A percentile compares a stretch with the other conserved stretches of the same genome.
These are phyloP conservation scores for Phytophthora kernoviae DNA, from an alignment of 352 stramenopile genomes.

Conservation along the genomic window DNA sequence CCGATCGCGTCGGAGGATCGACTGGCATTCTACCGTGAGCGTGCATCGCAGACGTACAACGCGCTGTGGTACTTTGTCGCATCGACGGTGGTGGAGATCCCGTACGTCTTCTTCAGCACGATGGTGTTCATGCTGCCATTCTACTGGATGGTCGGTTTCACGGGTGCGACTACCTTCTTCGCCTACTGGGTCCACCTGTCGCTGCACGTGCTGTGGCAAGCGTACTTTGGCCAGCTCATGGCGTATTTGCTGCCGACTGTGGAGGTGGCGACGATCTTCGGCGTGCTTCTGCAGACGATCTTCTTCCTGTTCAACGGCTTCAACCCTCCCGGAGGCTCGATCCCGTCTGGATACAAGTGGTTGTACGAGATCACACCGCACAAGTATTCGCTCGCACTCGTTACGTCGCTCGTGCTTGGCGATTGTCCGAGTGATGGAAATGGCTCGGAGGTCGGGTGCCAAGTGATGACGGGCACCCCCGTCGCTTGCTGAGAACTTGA, in stretches of 20 bases:
- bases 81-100: background rate
- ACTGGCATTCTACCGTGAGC: background rate
- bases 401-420: background rate
- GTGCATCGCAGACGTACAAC: background rate
- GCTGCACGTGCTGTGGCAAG: slow-evolving; percentile 31
- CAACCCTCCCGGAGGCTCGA: background rate
- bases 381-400: background rate
- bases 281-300: background rate
- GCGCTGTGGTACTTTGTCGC: background rate
- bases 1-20: background rate
- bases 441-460: background rate
- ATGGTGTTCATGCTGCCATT: slow-evolving; percentile 45
- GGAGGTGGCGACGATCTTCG: background rate
- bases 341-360: background rate
- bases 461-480: background rate
- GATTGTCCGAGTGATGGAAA: background rate
- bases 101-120: background rate
- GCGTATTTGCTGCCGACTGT: slow-evolving; percentile 11
- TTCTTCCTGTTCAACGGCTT: slow-evolving; percentile 2
- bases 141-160: slow-evolving; percentile 16
- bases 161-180: background rate
- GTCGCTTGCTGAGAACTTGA: background rate
- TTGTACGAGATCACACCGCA: background rate
- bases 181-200: slow-evolving; percentile 5
- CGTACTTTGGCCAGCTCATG: slow-evolving; percentile 36